phyloP scores from a whole-genome alignment of 345 rosid species.

The Syzygium aqueum region DNA sequence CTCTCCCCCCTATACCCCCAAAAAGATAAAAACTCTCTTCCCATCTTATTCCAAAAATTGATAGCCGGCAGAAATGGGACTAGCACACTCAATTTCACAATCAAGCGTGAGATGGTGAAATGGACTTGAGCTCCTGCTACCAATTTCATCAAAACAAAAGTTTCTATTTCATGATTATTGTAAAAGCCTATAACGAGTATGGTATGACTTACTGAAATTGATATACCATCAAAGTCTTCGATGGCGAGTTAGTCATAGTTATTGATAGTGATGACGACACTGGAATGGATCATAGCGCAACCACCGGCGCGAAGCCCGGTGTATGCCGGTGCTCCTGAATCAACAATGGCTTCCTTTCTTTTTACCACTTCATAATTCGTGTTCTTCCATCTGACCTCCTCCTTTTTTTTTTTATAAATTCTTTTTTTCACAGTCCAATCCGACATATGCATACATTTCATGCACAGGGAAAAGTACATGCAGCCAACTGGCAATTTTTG shows the following conservation, averaged over 20 bases:
- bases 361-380: neutral
- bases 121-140: neutral
- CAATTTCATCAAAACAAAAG: neutral
- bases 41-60: neutral
- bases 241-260: neutral
- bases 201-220: neutral
- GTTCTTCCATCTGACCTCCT: neutral
- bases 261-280: neutral
- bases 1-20: neutral
- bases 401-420: neutral
- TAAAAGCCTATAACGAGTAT: neutral
- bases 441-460: neutral
- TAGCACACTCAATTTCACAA: neutral
- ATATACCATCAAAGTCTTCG: neutral
- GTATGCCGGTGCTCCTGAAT: neutral
- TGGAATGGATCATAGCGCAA: neutral
- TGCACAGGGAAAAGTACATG: neutral
- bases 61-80: neutral
- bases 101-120: neutral
- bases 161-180: neutral
- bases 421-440: neutral
- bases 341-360: neutral
- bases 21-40: neutral
- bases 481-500: constrained; percentile 62
- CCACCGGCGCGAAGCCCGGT: neutral